Percentiles rank a stretch among this genome's conserved stretches.
These are phyloP conservation scores for Leptoxyphium fumago DNA, from an alignment of 2,329 filamentous ascomycete species.

Conservation along the genomic window DNA sequence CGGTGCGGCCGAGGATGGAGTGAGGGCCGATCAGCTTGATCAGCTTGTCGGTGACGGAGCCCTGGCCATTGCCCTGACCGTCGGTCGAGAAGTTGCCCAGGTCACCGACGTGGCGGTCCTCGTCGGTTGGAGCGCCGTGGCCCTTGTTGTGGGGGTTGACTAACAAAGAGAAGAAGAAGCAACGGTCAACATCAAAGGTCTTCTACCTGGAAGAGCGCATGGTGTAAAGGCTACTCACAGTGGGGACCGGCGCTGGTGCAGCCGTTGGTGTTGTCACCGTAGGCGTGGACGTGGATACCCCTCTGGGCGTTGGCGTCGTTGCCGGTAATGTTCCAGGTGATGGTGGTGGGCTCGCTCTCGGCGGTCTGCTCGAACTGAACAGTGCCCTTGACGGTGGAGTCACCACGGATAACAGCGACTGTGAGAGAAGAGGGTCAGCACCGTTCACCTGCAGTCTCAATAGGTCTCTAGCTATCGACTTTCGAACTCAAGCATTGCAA, in stretches of 20 bases:
- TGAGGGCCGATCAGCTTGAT: conserved; percentile 94
- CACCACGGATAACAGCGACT: conserved; percentile 96
- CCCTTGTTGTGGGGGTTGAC: conserved; percentile 92
- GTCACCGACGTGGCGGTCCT: conserved; percentile 87
- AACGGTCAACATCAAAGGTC: background rate
- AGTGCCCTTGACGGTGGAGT: conserved; percentile 87
- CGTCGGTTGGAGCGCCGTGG: conserved; percentile 75
- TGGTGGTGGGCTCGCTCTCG: conserved; percentile 68
- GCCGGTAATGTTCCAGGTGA: conserved; percentile 85
- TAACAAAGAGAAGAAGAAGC: conserved; percentile 23
- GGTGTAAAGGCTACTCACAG: conserved; percentile 46
- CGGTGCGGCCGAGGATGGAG: conserved; percentile 87
- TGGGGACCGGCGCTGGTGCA: conserved; percentile 97
- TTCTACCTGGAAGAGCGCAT: background rate
- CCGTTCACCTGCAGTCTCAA: too few species aligned
- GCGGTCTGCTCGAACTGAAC: conserved; percentile 86
- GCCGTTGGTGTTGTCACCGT: conserved; percentile 99
- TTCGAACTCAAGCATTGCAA: too few species aligned
- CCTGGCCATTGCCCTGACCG: conserved; percentile 76
- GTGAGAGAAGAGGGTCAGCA: conserved; percentile 3
- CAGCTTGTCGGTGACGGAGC: conserved; percentile 61
- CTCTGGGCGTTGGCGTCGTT: conserved; percentile 91
- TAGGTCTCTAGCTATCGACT: too few species aligned
- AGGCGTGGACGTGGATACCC: conserved; percentile 97
- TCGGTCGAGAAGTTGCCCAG: conserved; percentile 96